Evolutionary conservation across 1,284 basidiomycete genomes (phyloP).

Genomic region (Moesziomyces sp.): DNA sequence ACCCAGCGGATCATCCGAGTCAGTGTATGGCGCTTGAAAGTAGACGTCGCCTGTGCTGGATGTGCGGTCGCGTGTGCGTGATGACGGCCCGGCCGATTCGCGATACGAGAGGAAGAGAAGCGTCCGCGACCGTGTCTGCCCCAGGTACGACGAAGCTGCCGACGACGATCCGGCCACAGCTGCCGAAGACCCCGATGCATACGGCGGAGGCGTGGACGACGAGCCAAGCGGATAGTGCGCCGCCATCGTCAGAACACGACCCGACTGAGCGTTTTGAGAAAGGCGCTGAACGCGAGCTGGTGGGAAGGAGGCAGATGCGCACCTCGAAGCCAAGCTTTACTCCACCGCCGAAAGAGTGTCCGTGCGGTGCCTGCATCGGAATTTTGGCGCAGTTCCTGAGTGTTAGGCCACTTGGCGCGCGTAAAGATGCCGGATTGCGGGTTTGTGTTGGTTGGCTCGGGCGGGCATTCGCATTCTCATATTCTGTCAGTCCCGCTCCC

Average conservation of each 20-base stretch:
- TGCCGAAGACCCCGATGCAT: background rate
- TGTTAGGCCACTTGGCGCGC: too few species aligned
- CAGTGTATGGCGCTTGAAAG: slow-evolving; percentile 58
- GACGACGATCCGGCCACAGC: background rate
- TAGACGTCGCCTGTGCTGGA: slow-evolving; percentile 6
- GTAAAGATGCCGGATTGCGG: too few species aligned
- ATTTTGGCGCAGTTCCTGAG: too few species aligned
- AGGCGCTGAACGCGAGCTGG: too few species aligned
- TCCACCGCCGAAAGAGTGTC: too few species aligned
- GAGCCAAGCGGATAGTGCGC: slow-evolving; percentile 18
- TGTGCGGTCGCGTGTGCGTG: background rate
- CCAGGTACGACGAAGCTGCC: slow-evolving; percentile 6
- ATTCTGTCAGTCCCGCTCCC: too few species aligned
- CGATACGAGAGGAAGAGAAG: slow-evolving; percentile 94
- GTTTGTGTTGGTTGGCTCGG: too few species aligned
- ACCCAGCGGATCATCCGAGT: slow-evolving; percentile 31
- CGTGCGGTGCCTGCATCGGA: too few species aligned
- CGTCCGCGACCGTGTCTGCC: slow-evolving; percentile 82
- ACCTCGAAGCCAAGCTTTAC: too few species aligned
- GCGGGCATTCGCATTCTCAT: too few species aligned
- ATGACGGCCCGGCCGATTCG: slow-evolving; percentile 74
- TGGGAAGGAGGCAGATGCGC: too few species aligned
- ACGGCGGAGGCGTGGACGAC: slow-evolving; percentile 31
- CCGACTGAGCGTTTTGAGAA: too few species aligned
- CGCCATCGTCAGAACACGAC: slow-evolving; percentile 1